A percentile compares a stretch with the other conserved stretches of the same genome.
Conservation (phyloP, 441 rosid species). For the Erysimum cheiri region DNA sequence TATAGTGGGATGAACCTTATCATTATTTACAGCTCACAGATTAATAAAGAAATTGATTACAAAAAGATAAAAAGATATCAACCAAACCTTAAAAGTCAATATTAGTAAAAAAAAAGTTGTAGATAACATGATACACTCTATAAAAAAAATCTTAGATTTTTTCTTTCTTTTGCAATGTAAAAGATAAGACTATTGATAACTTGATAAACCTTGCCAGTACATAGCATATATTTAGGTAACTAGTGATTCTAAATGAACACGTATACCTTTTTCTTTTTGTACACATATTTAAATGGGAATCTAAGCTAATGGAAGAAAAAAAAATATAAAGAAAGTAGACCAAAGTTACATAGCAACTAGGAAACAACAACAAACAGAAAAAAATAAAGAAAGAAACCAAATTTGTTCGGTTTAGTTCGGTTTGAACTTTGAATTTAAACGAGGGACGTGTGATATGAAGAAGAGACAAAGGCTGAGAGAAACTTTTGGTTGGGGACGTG, state of each 20-base stretch:
- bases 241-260: constrained; percentile 20
- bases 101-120: not conserved
- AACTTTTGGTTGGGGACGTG: constrained; percentile 16
- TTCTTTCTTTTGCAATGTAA: not conserved
- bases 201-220: not conserved
- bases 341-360: constrained; percentile 24
- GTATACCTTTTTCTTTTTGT: not conserved
- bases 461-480: constrained; percentile 26
- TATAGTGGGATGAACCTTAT: not conserved
- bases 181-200: not conserved
- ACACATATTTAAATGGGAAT: constrained; percentile 5
- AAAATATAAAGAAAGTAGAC: constrained; percentile 8
- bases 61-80: not conserved
- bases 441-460: constrained; percentile 38
- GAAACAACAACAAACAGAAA: not conserved
- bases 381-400: not conserved
- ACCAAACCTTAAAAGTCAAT: not conserved
- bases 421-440: not conserved
- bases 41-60: not conserved
- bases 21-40: not conserved
- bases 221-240: constrained; percentile 10
- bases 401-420: not conserved
- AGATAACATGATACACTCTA: not conserved
- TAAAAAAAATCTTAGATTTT: not conserved
- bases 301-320: constrained; percentile 1